Conservation (phyloP, 2,329 filamentous ascomycete species). For the Neonectria punicea region DNA sequence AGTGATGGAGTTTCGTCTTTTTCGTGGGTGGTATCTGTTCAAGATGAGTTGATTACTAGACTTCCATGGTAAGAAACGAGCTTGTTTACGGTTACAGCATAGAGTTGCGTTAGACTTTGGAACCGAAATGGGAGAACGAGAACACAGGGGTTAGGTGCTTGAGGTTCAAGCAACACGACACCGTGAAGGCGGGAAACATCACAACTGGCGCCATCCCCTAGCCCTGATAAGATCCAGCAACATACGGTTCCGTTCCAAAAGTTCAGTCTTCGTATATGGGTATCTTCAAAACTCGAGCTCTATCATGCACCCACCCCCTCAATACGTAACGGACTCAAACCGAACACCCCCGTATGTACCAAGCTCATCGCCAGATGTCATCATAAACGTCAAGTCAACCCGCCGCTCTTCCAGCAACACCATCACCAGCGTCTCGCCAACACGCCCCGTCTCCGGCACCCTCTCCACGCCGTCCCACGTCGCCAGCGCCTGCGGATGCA, state of each 20-base stretch:
- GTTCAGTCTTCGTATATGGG: neutral
- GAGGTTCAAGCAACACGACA: neutral
- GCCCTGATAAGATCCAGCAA: neutral
- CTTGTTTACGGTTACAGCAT: neutral
- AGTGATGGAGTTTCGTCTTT: neutral
- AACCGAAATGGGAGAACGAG: no score
- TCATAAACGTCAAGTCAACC: constrained; percentile 35
- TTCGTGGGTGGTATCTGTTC: no score
- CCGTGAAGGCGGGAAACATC: no score
- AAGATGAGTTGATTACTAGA: no score
- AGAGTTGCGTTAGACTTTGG: neutral
- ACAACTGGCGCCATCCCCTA: no score
- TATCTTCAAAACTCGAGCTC: constrained; percentile 3
- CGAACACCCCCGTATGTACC: constrained; percentile 26
- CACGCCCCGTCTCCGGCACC: constrained; percentile 34
- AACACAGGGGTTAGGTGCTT: neutral
- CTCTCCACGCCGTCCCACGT: constrained; percentile 38
- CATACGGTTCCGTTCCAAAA: neutral
- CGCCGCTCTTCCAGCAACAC: constrained; percentile 30
- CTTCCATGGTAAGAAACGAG: no score
- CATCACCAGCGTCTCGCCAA: constrained; percentile 40
- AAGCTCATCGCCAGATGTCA: constrained; percentile 33
- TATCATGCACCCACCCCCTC: neutral
- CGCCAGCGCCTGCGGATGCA: constrained; percentile 15
- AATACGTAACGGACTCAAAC: constrained; percentile 31